phyloP scores from a whole-genome alignment of 352 stramenopile species.

The Pythium pectinolyticum region DNA sequence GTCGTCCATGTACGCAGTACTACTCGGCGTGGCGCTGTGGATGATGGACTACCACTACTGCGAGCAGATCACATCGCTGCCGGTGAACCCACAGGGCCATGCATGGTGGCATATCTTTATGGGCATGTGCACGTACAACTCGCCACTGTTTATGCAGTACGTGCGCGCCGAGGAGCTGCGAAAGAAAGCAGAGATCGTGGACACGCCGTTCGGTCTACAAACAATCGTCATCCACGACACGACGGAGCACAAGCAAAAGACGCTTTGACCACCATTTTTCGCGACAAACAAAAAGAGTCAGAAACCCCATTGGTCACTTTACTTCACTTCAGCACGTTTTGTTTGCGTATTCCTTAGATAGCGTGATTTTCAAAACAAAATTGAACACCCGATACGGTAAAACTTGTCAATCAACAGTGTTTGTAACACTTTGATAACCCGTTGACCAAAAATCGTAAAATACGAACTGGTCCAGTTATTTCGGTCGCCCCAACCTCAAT shows the following conservation, averaged over 20 bases:
- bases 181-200: conserved; percentile 45
- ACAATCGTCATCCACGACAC: conserved; percentile 49
- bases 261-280: conserved; percentile 5
- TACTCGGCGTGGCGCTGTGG: conserved; percentile 68
- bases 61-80: conserved; percentile 45
- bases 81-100: conserved; percentile 72
- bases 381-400: no score
- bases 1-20: conserved; percentile 54
- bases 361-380: no score
- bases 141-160: conserved; percentile 84
- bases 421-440: no score
- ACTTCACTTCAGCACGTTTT: no score
- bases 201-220: conserved; percentile 46
- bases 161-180: conserved; percentile 71
- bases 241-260: conserved; percentile 9
- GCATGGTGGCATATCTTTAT: conserved; percentile 87
- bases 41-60: conserved; percentile 79
- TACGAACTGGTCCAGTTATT: no score
- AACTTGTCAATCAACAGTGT: no score
- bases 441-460: no score
- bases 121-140: conserved; percentile 72
- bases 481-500: no score
- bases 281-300: no score
- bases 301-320: no score
- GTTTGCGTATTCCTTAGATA: no score